Percentiles rank a stretch among this genome's conserved stretches.
Conservation (phyloP, 164 flowering plant genomes). For the Umbellularia californica region DNA sequence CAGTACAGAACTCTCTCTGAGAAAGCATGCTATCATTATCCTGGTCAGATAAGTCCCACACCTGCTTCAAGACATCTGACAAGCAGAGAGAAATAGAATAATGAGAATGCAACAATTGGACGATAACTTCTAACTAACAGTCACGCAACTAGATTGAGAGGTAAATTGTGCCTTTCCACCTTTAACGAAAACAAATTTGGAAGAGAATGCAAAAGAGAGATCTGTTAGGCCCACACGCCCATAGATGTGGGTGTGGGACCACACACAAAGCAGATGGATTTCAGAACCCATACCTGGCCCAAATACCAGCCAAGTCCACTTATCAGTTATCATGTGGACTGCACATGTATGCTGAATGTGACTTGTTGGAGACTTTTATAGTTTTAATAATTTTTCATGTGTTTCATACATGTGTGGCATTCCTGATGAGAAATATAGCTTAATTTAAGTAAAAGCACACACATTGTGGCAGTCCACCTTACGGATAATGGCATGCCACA, state of each 20-base stretch:
- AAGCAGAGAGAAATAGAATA: slow-evolving; percentile 15
- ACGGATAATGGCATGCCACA: not conserved
- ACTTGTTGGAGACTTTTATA: not conserved
- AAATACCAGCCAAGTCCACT: not conserved
- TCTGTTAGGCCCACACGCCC: not conserved
- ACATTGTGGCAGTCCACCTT: not conserved
- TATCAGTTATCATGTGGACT: not conserved
- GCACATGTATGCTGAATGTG: not conserved
- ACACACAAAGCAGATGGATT: not conserved
- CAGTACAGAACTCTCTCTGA: slow-evolving; percentile 79
- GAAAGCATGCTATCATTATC: slow-evolving; percentile 97
- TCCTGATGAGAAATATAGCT: not conserved
- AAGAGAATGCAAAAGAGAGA: not conserved
- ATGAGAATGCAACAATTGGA: not conserved
- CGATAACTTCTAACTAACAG: not conserved
- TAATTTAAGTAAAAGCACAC: not conserved
- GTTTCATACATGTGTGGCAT: not conserved
- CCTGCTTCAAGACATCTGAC: slow-evolving; percentile 94
- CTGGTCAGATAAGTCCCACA: slow-evolving; percentile 97
- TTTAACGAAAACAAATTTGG: not conserved
- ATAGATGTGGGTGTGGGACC: not conserved
- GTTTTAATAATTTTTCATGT: not conserved
- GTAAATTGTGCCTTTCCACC: not conserved
- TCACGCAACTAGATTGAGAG: not conserved
- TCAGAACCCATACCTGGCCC: not conserved